Base-by-base conservation (phyloP, 805 yeast species). In the Candida gorgasii region DNA sequence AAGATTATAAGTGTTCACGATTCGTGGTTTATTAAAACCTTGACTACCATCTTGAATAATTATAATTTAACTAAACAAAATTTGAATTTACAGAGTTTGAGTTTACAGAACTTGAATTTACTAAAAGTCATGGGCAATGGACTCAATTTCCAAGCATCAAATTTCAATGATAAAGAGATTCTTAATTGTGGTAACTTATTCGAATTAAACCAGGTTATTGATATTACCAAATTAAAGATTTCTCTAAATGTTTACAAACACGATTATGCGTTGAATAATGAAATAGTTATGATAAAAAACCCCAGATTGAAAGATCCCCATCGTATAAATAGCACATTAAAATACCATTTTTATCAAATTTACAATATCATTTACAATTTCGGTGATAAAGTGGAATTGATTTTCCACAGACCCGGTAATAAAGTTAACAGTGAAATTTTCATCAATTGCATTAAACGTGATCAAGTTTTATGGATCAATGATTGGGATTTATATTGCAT, bases 1-100 rank as follows among this genome's bases (percentile, higher is more conserved):
- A 83, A 80, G 54, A 69, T 89, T 2, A 85, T 83, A 49, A 76
- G 90, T 22, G 95, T 92, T 2, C 97, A 92, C 62, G 97, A 90
- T 51, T 84, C 86, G 36, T 89, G 97, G 93, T 78, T 90, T 63
- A 78, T 88, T 19, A 79, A 89, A 52, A 83, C 95, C 0, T 75
- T 88, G 27, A 77, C 85, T 12, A 89, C 86, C 41, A 75, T 89
- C 17, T 66, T 87, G 45, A 72, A 81, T 43, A 85, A 83, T 54
- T 81, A 86, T 41, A 59, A 61, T 40, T 30, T 57, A n/a, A 67
- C 73, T 13, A 62, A 54, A 36, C 61, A 60, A 40, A 60, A 57
- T 40, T 39, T 67, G 12, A 55, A 56, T 24, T 48, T 48, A 23
- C 42, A 67, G 37, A 65, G 60, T 40, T 47, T 52, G 23, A 43